phyloP scores from a whole-genome alignment of 345 rosid genomes.

The Ceriops zippeliana region DNA sequence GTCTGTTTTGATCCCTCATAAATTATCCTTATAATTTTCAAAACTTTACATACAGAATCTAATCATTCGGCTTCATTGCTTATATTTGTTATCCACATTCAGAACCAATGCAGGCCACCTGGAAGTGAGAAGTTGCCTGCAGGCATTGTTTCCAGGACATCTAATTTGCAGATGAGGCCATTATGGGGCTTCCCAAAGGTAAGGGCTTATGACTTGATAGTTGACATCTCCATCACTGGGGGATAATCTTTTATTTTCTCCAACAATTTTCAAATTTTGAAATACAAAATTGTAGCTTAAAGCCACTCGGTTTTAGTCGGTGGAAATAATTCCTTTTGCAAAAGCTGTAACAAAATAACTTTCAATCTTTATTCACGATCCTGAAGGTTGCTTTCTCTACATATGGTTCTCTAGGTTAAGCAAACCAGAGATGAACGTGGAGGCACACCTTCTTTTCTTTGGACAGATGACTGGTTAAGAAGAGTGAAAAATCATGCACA shows the following conservation, averaged over 20 bases:
- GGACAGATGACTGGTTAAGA: not conserved
- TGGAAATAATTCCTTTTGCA: not conserved
- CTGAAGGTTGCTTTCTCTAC: not conserved
- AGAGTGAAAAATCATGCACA: not conserved
- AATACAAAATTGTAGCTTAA: not conserved
- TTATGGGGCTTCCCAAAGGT: slow-evolving; percentile 58
- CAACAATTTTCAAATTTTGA: not conserved
- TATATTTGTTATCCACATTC: slow-evolving; percentile 17
- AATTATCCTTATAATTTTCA: not conserved
- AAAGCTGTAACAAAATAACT: too few relatives aligned
- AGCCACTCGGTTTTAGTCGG: not conserved
- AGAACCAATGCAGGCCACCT: slow-evolving; percentile 45
- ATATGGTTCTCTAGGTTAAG: not conserved
- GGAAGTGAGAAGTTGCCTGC: slow-evolving; percentile 56
- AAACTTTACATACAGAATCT: not conserved
- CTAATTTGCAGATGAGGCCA: slow-evolving; percentile 60
- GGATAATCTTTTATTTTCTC: not conserved
- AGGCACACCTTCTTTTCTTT: not conserved
- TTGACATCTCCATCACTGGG: slow-evolving; percentile 11
- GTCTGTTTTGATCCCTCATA: slow-evolving; percentile 27
- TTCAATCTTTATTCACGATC: too few relatives aligned
- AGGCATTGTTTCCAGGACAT: slow-evolving; percentile 42
- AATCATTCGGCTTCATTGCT: not conserved
- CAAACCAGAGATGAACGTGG: not conserved
- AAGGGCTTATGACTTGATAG: slow-evolving; percentile 7